Base-by-base conservation (phyloP, 192 early-diverging fungal species). In the Podila epicladia region DNA sequence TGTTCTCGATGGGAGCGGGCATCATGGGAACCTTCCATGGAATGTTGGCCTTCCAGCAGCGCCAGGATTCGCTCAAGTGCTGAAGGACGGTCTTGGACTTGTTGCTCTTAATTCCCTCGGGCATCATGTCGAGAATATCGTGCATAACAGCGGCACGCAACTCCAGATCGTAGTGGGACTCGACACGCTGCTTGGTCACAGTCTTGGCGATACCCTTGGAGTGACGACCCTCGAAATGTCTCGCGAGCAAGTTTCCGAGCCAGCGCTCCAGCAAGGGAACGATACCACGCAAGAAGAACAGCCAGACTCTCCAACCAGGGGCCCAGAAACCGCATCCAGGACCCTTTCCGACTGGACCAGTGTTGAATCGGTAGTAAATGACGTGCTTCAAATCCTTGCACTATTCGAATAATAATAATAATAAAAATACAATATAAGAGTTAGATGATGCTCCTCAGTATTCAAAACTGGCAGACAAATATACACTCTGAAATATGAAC, bases 91-190 rank as follows among this genome's bases (percentile, higher is more conserved):
- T 96, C 64, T 95, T 90, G 63, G 95, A 94, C 85, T 99, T 99
- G 87, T 96, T 98, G 38, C 91, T 93, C 85, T 95, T 96, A 73
- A 99, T 97, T 26, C 96, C 97, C 86, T 97, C 97, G 24, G 98
- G 98, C 96, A 99, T 99, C 95, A 98, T 97, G 82, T 99, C 98
- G 58, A 97, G 85, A 71, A 99, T 99, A 73, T 99, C 98, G 86
- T 97, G 95, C 94, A 99, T 96, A 22, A 99, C 98, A 15, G 97
- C 94, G 22, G 98, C 98, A 67, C 98, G 93, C 64, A 99, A 88
- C 84, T 99, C 98, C 71, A 99, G 86, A 83, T 99, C 98, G 71
- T 95, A 98, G 82, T 98, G 96, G 41, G 95, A 97, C 80, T 99
- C 98, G 0, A 99, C 98, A 70, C 98, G 95, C 83, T 99, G 98